These are phyloP conservation scores for Trichomonas tenax DNA, from an alignment of 208 protist species.

Conservation along the genomic window DNA sequence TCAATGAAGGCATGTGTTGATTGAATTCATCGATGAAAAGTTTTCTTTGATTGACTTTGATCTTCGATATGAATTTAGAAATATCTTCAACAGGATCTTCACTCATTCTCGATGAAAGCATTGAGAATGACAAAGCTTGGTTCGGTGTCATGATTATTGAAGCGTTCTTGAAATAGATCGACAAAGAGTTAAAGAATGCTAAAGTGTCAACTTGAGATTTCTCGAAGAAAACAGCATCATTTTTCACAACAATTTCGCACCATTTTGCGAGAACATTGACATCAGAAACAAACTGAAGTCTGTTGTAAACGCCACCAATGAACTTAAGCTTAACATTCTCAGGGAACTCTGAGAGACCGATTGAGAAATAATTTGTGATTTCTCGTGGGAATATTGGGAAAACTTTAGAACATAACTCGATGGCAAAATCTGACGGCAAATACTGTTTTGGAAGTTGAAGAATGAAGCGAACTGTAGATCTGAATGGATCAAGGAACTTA, in stretches of 20 bases:
- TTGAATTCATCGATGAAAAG: background rate
- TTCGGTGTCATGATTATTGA: background rate
- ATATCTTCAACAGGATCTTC: background rate
- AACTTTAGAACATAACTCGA: background rate
- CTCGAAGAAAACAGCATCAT: background rate
- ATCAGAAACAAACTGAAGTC: background rate
- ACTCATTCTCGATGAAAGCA: background rate
- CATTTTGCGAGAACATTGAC: background rate
- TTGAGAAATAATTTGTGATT: background rate
- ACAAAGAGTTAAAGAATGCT: background rate
- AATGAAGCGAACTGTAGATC: background rate
- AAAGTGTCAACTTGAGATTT: background rate
- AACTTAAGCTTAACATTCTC: background rate
- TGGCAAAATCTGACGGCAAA: background rate
- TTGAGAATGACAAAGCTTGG: background rate
- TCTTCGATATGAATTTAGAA: background rate
- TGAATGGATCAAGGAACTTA: background rate
- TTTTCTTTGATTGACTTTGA: background rate
- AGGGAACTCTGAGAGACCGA: background rate
- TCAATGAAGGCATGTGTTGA: background rate
- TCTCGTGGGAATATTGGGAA: background rate
- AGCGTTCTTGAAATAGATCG: background rate
- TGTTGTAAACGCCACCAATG: background rate
- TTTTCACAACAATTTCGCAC: background rate
- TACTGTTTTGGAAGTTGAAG: background rate